Evolutionary conservation across 2,329 filamentous ascomycete species (phyloP), one percentile per base, ranked within the genome.

Genomic region (Fusarium udum): DNA sequence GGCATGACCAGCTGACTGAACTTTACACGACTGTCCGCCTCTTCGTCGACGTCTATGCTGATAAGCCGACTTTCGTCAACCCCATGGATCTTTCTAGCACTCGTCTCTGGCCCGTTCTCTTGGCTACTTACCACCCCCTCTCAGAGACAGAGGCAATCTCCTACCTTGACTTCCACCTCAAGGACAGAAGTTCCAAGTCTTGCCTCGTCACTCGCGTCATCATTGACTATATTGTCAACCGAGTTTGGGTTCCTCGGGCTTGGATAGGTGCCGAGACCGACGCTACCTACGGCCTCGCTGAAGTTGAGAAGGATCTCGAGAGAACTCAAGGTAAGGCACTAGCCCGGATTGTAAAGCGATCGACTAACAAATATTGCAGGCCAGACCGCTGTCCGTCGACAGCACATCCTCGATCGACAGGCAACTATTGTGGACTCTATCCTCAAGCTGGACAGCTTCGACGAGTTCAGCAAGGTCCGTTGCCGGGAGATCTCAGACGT

Each of bases 201-300:
- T 85, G 83, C 69, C 79, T 85, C n/a, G 81, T 85, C 22, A 84
- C 83, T 6, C 80, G 83, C 12, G 79, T 84, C 67, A 79, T 84
- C 26, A 79, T 85, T 36, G 83, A 85, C 74, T 84, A 82, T 61
- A 78, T 85, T 45, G 82, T 85, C 61, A 83, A 83, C 66, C 78
- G 82, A 7, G 80, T 84, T 43, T 84, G 83, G 82, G 80, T 80
- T 4, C 79, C 81, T 10, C 78, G 78, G 37, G 83, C 82, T 11
- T 85, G 83, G 83, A 78, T 78, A 58, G 82, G 82, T 26, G 80
- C 81, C 10, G 82, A 83, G 61, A 70, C 67, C 22, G 78, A 83
- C 40, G 77, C 79, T n/a, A 80, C 80, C 12, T 78, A 77, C 26
- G 77, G 78, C 7, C 78, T 85, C 14, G 70, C 79, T 32, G 80